A percentile compares a stretch with the other conserved stretches of the same genome.
Evolutionary conservation across 1,284 basidiomycete genomes (phyloP).

Genomic region (Psilocybe mexicana): DNA sequence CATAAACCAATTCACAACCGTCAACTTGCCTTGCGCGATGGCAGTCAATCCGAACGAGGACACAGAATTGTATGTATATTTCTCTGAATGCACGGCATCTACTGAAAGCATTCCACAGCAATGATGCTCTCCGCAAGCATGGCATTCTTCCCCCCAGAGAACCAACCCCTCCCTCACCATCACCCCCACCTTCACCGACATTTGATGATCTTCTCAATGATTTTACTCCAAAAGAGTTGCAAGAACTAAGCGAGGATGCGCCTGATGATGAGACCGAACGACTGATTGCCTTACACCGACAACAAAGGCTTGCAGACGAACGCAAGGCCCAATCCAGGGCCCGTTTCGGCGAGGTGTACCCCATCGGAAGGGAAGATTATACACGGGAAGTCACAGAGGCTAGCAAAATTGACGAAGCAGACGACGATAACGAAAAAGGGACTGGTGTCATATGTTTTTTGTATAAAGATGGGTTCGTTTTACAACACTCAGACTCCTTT

Average conservation of each 20-base stretch:
- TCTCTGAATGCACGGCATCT: constrained; percentile 1
- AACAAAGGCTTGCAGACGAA: constrained; percentile 70
- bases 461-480: constrained; percentile 80
- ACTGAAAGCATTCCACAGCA: constrained; percentile 48
- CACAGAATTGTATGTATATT: constrained; percentile 81
- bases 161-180: constrained; percentile 68
- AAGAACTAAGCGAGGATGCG: constrained; percentile 67
- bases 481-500: neutral
- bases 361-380: constrained; percentile 92
- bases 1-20: neutral
- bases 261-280: constrained; percentile 79
- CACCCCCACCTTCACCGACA: constrained; percentile 67
- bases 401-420: constrained; percentile 71
- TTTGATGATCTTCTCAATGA: constrained; percentile 68
- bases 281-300: constrained; percentile 69
- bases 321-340: constrained; percentile 61
- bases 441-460: constrained; percentile 89
- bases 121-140: constrained; percentile 89
- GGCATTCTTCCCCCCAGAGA: constrained; percentile 85
- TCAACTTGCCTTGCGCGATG: constrained; percentile 9
- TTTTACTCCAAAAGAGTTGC: constrained; percentile 66
- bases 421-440: constrained; percentile 64
- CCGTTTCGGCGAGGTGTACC: constrained; percentile 85
- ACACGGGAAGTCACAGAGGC: constrained; percentile 94
- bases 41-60: constrained; percentile 77